These are phyloP conservation scores for Ilex asprella DNA, from an alignment of 257 asterid genomes.

Conservation along the genomic window DNA sequence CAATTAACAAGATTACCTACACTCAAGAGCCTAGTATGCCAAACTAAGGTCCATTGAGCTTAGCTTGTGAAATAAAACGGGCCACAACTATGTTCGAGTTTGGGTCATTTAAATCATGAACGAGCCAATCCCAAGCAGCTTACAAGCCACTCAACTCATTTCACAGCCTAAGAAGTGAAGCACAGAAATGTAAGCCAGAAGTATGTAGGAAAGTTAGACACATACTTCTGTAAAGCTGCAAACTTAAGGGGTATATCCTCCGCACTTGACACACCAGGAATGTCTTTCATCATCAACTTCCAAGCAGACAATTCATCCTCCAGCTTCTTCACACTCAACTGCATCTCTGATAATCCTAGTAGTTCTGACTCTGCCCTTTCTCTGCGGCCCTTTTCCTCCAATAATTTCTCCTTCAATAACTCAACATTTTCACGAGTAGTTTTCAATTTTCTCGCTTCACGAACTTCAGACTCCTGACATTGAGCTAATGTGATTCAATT, in stretches of 20 bases:
- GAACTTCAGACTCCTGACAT: conserved; percentile 85
- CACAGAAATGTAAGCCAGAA: not conserved
- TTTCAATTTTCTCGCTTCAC: conserved; percentile 75
- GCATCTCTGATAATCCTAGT: conserved; percentile 48
- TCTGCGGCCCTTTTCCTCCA: conserved; percentile 74
- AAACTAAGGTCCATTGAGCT: too few species aligned
- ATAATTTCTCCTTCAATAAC: conserved; percentile 76
- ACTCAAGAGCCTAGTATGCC: too few species aligned
- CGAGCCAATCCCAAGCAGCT: too few species aligned
- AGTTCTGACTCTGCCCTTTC: conserved; percentile 85
- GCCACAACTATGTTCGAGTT: too few species aligned
- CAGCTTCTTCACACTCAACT: conserved; percentile 42
- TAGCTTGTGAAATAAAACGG: too few species aligned
- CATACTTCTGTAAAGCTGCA: conserved; percentile 79
- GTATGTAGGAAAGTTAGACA: not conserved
- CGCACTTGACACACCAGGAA: conserved; percentile 82
- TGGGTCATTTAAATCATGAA: too few species aligned
- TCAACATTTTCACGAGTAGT: conserved; percentile 65
- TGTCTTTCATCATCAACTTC: conserved; percentile 67
- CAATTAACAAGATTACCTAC: too few species aligned
- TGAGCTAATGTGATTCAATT: conserved; percentile 12
- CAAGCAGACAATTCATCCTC: conserved; percentile 79
- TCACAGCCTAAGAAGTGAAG: not conserved
- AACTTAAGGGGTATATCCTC: conserved; percentile 64
- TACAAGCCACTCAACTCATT: too few species aligned